Percentiles rank a stretch among this genome's conserved stretches.
phyloP scores from a whole-genome alignment of 2,329 filamentous ascomycete genomes.

The Diaporthe sp. region DNA sequence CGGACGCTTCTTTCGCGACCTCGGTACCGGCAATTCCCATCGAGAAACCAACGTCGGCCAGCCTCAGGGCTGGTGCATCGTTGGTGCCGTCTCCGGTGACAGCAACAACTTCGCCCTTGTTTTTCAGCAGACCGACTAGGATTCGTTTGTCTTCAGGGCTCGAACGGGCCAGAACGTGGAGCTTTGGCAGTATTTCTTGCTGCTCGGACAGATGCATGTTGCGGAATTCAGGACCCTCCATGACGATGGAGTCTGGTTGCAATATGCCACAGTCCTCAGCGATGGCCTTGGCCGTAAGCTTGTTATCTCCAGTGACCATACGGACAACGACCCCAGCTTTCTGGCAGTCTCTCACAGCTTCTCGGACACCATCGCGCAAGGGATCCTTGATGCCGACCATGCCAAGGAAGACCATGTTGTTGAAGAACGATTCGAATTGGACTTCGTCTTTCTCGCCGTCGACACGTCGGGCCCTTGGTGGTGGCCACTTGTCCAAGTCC shows the following conservation, averaged over 20 bases:
- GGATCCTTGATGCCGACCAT: conserved; percentile 88
- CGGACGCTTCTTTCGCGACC: conserved; percentile 87
- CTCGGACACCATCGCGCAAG: conserved; percentile 79
- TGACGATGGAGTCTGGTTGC: conserved; percentile 75
- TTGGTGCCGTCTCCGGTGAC: conserved; percentile 90
- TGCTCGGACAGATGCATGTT: conserved; percentile 77
- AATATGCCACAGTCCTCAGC: conserved; percentile 84
- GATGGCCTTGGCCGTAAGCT: conserved; percentile 83
- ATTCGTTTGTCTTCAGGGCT: conserved; percentile 84
- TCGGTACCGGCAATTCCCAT: conserved; percentile 90
- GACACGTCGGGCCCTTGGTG: conserved; percentile 69
- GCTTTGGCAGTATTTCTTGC: conserved; percentile 75
- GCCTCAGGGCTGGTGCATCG: conserved; percentile 84
- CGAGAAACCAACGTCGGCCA: conserved; percentile 86
- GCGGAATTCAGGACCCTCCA: conserved; percentile 85
- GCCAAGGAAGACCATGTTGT: conserved; percentile 76
- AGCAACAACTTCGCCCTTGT: conserved; percentile 82
- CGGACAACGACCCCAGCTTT: conserved; percentile 83
- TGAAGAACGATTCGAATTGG: conserved; percentile 77
- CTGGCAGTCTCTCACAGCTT: conserved; percentile 81
- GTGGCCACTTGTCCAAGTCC: conserved; percentile 90
- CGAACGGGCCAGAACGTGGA: conserved; percentile 81
- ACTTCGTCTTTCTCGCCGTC: conserved; percentile 71
- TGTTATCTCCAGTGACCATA: conserved; percentile 90
- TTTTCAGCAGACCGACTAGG: conserved; percentile 79